These are phyloP conservation scores for Cyberlindnera maclurae DNA, from an alignment of 805 yeast species.

Conservation along the genomic window DNA sequence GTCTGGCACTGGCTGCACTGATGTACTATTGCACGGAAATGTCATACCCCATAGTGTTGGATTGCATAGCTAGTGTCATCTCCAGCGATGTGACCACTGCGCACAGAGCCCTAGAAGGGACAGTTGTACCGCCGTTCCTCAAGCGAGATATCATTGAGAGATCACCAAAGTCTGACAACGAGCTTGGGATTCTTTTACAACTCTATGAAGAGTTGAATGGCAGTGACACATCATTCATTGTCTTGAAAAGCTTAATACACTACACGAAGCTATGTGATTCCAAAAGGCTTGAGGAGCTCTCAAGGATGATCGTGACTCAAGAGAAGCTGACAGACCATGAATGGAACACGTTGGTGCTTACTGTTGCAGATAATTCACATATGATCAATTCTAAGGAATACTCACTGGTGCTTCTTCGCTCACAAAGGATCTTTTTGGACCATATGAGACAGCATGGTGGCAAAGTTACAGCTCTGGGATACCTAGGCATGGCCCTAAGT, in stretches of 20 bases:
- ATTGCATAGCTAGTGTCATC: conserved; percentile 22
- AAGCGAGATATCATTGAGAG: conserved; percentile 32
- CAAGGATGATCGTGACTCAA: conserved; percentile 1
- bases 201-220: conserved; percentile 1
- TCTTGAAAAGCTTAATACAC: conserved; percentile 8
- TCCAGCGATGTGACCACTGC: conserved; percentile 28
- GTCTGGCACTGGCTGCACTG: conserved; percentile 5
- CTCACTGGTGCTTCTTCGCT: conserved; percentile 2
- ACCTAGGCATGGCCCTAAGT: conserved; percentile 10
- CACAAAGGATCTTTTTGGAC: conserved; percentile 9
- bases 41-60: conserved; percentile 7
- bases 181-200: conserved; percentile 8
- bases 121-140: conserved; percentile 33
- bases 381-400: conserved; percentile 8
- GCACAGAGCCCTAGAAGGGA: conserved; percentile 27
- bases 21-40: conserved; percentile 1
- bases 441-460: neutral
- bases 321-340: conserved; percentile 4
- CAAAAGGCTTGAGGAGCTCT: conserved; percentile 3
- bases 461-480: conserved; percentile 6
- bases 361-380: conserved; percentile 4
- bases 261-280: conserved; percentile 11
- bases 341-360: conserved; percentile 9
- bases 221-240: neutral
- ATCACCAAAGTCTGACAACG: conserved; percentile 19